phyloP scores from a whole-genome alignment of 2,329 filamentous ascomycete genomes.

The Plenodomus lindquistii region DNA sequence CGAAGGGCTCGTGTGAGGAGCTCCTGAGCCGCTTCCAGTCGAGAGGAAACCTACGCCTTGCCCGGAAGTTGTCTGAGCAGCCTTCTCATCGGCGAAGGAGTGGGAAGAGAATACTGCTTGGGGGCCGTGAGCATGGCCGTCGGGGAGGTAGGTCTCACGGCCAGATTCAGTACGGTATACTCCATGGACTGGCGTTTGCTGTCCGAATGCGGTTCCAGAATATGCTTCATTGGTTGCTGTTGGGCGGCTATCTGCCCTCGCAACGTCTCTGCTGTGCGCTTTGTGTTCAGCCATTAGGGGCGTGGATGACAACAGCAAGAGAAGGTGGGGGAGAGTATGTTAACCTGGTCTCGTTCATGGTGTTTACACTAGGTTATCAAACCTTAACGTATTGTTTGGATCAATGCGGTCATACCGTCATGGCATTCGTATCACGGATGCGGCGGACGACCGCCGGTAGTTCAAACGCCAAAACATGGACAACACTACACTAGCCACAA shows the following conservation, averaged over 20 bases:
- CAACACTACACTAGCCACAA: constrained; percentile 4
- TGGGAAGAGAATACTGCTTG: constrained; percentile 12
- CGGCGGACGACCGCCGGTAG: constrained; percentile 10
- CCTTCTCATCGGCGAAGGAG: neutral
- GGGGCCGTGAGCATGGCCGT: constrained; percentile 19
- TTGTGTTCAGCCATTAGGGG: constrained; percentile 19
- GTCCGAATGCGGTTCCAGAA: neutral
- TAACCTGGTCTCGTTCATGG: neutral
- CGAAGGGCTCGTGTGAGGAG: constrained; percentile 1
- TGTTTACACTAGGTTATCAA: neutral
- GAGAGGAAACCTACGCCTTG: neutral
- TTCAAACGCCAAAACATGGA: constrained; percentile 14
- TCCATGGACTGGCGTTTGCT: constrained; percentile 6
- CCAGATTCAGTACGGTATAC: constrained; percentile 29
- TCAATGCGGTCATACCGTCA: constrained; percentile 8
- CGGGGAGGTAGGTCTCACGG: constrained; percentile 34
- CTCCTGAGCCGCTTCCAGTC: neutral
- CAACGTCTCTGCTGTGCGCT: constrained; percentile 8
- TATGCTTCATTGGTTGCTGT: constrained; percentile 1
- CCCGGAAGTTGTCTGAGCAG: neutral
- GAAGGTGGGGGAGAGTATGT: neutral
- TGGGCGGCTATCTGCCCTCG: neutral
- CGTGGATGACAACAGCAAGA: neutral
- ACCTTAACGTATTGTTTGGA: constrained; percentile 1
- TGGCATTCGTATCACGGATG: constrained; percentile 11